Evolutionary conservation across 345 rosid genomes (phyloP), one percentile per base, ranked within the genome.

Genomic region (Pistacia vera): DNA sequence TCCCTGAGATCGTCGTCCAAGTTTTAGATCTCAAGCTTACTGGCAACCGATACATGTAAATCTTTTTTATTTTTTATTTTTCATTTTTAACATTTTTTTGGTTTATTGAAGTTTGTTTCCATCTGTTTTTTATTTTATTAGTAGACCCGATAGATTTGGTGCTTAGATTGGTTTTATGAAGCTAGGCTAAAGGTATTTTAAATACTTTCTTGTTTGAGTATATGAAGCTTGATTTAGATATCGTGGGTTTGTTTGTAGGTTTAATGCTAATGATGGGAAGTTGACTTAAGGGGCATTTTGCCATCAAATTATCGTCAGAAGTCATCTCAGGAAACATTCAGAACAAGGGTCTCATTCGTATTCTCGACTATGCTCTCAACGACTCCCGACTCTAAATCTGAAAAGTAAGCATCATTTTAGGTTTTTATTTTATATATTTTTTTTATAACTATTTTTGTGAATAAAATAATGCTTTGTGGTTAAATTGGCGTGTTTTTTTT

Each of bases 201-300:
- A 63, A 17, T 11, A 16, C 38, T 25, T 58, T 54, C 12, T 48
- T 36, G 16, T 70, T 16, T 22, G 35, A 20, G 36, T 10, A 35
- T 25, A 63, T 33, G 11, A 20, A 14, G 57, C 57, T 77, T n/a
- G 55, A 20, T 62, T 49, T 20, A 5, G 5, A 3, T 18, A 20
- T 0, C 2, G 28, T 22, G 10, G 52, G 20, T 57, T 57, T 52
- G 79, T 1, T 78, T 66, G 41, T 75, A 95, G 99, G 70, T 93
- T 95, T 79, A 89, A 71, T 72, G 99, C 97, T 2, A 92, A 80
- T 35, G 98, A 95, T 71, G 99, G 99, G 7, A 95, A 83, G 80
- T 80, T 59, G 79, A 93, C 83, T 25, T 93, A 5, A 90, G 86
- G 75, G 94, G 93, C 0, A 88, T 91, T 46, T 84, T 95, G 35